phyloP scores from a whole-genome alignment of 129 eudicot genomes.

The Apium graveolens region DNA sequence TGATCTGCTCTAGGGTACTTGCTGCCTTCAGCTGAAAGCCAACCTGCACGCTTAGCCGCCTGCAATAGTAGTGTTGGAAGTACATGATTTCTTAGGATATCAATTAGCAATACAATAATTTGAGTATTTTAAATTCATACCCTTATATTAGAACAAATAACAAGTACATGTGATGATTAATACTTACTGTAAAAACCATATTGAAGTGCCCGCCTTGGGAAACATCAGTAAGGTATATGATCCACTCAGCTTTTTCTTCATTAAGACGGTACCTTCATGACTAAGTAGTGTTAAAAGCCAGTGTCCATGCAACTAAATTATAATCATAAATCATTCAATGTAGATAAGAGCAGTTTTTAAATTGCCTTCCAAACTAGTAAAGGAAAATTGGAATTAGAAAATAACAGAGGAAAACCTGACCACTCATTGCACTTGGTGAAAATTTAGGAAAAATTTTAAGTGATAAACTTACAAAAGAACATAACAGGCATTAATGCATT shows the following conservation, averaged over 20 bases:
- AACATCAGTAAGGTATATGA: slow-evolving; percentile 81
- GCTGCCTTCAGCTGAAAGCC: slow-evolving; percentile 65
- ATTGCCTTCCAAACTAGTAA: too few relatives aligned
- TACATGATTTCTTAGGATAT: not conserved
- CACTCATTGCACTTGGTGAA: too few relatives aligned
- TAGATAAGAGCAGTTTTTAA: not conserved
- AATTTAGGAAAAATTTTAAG: too few relatives aligned
- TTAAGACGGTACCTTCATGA: slow-evolving; percentile 80
- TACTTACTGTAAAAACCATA: slow-evolving; percentile 85
- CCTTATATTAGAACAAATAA: not conserved
- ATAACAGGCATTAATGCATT: too few relatives aligned
- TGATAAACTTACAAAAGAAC: not conserved
- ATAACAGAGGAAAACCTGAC: not conserved
- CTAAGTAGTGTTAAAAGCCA: not conserved
- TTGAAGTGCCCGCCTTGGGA: slow-evolving; percentile 92
- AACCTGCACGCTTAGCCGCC: slow-evolving; percentile 88
- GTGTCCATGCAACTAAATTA: not conserved
- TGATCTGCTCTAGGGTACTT: slow-evolving; percentile 67
- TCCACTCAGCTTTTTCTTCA: slow-evolving; percentile 92
- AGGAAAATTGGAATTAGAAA: not conserved
- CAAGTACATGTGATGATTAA: not conserved
- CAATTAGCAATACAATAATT: not conserved
- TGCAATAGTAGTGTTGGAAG: too few relatives aligned
- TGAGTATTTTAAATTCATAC: not conserved
- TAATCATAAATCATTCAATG: not conserved